Base-by-base conservation (phyloP, 129 eudicot genomes). In the Cynara cardunculus region DNA sequence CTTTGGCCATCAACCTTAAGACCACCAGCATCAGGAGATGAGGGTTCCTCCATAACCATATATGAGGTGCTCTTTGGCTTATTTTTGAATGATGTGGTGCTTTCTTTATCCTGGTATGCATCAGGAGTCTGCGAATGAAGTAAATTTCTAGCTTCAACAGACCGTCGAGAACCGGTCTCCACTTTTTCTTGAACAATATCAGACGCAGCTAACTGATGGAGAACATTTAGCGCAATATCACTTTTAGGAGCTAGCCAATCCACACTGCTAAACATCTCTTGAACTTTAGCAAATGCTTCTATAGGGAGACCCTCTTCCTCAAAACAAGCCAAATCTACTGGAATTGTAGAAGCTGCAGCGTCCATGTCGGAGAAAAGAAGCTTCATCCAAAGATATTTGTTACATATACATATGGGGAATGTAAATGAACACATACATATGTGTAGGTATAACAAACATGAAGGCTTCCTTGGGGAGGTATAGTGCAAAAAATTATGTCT, bases 231-330 rank as follows among this genome's bases (percentile, higher is more conserved):
- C 10, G 94, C 86, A 12, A 86, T 83, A 75, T 89, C 97, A 28
- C 79, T 84, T 41, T 88, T 92, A 25, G 99, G 91, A 61, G 49
- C 88, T 67, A 88, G 76, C 97, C 96, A 95, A 81, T 95, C 99
- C 78, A 89, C 97, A 73, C 85, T 88, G 78, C 78, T 92, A 77
- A 95, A 95, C 73, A 95, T 84, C 83, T 95, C 99, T 71, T 89
- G 94, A 80, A 95, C 94, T 83, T 88, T 95, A 69, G 92, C 97
- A 90, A 95, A 95, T 84, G 99, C 99, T 84, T 95, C 99, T 78
- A 86, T 83, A 7, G 98, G 99, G 8, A 95, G 97, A 28, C 99
- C 99, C 53, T 91, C 97, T 83, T 87, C 97, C 69, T 90, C 99
- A 21, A 92, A 82, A 83, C 88, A 84, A 82, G 93, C 86, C 80